Evolutionary conservation across 2,329 filamentous ascomycete genomes (phyloP).

Genomic region (Coniosporium tulheliwenetii): DNA sequence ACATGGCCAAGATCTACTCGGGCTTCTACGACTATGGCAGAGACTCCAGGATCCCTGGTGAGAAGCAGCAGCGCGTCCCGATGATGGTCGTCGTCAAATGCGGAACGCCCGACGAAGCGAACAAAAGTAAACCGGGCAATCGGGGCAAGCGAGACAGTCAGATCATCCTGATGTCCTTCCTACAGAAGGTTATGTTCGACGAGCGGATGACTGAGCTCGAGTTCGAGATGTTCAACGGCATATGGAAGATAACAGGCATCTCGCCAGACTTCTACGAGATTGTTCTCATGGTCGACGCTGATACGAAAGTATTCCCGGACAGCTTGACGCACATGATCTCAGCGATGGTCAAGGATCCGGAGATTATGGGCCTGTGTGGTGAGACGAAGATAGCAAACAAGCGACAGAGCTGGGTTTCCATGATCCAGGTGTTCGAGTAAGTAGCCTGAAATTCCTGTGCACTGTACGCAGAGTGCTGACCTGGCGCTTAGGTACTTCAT

Average conservation of each 20-base stretch:
- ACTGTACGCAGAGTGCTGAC: neutral
- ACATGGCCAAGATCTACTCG: constrained; percentile 97
- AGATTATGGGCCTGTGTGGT: constrained; percentile 97
- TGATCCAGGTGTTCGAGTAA: constrained; percentile 94
- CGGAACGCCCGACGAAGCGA: constrained; percentile 75
- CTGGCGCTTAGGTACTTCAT: constrained; percentile 58
- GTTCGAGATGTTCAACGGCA: constrained; percentile 98
- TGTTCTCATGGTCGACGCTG: constrained; percentile 97
- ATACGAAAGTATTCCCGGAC: constrained; percentile 98
- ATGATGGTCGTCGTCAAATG: constrained; percentile 97
- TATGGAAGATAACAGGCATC: constrained; percentile 98
- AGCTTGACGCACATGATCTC: constrained; percentile 97
- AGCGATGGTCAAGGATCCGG: constrained; percentile 96
- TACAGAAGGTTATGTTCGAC: constrained; percentile 99
- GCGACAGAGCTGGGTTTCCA: constrained; percentile 81
- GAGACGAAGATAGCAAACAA: constrained; percentile 99
- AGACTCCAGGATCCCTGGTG: constrained; percentile 59
- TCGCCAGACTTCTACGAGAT: constrained; percentile 97
- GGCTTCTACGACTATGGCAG: constrained; percentile 96
- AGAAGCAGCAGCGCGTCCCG: constrained; percentile 90
- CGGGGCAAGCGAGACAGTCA: constrained; percentile 97
- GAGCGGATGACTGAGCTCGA: constrained; percentile 99
- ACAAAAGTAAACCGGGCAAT: constrained; percentile 80
- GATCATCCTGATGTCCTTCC: constrained; percentile 97
- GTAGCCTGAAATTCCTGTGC: constrained; percentile 7